phyloP scores from a whole-genome alignment of 257 asterid species.

The Solanum acaule region DNA sequence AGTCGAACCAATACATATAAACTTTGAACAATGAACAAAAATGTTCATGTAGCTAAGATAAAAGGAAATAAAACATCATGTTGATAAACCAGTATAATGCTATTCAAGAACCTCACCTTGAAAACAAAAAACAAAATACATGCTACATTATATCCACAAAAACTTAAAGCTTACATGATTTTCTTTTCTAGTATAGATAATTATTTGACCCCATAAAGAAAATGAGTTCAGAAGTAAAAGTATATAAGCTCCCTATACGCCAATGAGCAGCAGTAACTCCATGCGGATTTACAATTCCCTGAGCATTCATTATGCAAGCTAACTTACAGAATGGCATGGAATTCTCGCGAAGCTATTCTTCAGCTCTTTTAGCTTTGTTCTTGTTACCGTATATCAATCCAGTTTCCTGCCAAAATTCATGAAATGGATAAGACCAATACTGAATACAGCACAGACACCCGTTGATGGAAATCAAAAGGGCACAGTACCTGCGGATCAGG shows the following conservation, averaged over 20 bases:
- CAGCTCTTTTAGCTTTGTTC: constrained; percentile 25
- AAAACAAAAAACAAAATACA: not conserved
- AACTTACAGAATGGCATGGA: constrained; percentile 13
- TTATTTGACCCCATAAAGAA: not conserved
- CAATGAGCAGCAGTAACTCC: not conserved
- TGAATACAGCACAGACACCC: not conserved
- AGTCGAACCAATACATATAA: not conserved
- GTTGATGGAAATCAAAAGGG: not conserved
- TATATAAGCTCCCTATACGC: not conserved
- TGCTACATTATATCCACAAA: not conserved
- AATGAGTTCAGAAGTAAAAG: not conserved
- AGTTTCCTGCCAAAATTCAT: constrained; percentile 43
- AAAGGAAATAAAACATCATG: not conserved
- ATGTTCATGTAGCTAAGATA: not conserved
- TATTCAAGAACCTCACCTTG: not conserved
- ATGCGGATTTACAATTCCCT: not conserved
- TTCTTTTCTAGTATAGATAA: not conserved
- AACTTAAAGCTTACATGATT: not conserved
- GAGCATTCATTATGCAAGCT: constrained; percentile 6
- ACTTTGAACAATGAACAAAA: not conserved
- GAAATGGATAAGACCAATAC: not conserved
- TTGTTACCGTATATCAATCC: constrained; percentile 73
- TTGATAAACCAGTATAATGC: not conserved
- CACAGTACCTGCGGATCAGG: constrained; percentile 78
- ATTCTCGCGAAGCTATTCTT: constrained; percentile 20